Evolutionary conservation across 768 basidiomycete species (phyloP).

Genomic region (Leccinum disarticulatum): DNA sequence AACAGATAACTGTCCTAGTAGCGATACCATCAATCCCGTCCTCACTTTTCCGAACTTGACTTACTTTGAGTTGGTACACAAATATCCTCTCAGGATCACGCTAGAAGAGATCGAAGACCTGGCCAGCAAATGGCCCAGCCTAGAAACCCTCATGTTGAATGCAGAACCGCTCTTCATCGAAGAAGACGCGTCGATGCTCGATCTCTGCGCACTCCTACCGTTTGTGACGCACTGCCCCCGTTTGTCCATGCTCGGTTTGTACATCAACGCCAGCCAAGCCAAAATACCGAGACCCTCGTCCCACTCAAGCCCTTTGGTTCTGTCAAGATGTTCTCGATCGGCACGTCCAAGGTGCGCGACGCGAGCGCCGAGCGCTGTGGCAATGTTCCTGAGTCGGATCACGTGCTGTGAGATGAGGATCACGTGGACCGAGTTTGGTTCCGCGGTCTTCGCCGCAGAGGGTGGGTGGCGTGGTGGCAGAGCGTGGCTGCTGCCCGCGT

Average conservation of each 20-base stretch:
- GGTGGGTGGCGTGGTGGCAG: slow-evolving; percentile 40
- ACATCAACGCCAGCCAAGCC: slow-evolving; percentile 34
- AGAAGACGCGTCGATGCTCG: slow-evolving; percentile 24
- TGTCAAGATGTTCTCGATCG: slow-evolving; percentile 41
- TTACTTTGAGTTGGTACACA: slow-evolving; percentile 35
- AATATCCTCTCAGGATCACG: slow-evolving; percentile 33
- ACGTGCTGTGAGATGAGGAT: slow-evolving; percentile 44
- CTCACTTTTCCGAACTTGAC: slow-evolving; percentile 31
- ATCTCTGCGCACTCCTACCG: slow-evolving; percentile 40
- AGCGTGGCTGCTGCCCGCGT: slow-evolving; percentile 46
- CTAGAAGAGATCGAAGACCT: slow-evolving; percentile 46
- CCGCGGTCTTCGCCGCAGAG: slow-evolving; percentile 6
- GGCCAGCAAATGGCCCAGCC: slow-evolving; percentile 44
- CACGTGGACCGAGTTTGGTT: slow-evolving; percentile 42
- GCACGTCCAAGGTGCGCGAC: slow-evolving; percentile 47
- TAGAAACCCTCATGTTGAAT: slow-evolving; percentile 46
- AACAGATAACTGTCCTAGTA: slow-evolving; percentile 27
- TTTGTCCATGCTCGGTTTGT: slow-evolving; percentile 37
- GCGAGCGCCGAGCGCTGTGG: slow-evolving; percentile 35
- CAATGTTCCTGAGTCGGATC: slow-evolving; percentile 54
- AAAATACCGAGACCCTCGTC: slow-evolving; percentile 13
- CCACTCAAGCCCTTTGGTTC: slow-evolving; percentile 20
- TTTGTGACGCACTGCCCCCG: slow-evolving; percentile 42
- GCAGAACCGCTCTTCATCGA: slow-evolving; percentile 41
- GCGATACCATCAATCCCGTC: slow-evolving; percentile 36